These are phyloP conservation scores for Camellia lanceoleosa DNA, from an alignment of 148 eudicot genomes.

Conservation along the genomic window DNA sequence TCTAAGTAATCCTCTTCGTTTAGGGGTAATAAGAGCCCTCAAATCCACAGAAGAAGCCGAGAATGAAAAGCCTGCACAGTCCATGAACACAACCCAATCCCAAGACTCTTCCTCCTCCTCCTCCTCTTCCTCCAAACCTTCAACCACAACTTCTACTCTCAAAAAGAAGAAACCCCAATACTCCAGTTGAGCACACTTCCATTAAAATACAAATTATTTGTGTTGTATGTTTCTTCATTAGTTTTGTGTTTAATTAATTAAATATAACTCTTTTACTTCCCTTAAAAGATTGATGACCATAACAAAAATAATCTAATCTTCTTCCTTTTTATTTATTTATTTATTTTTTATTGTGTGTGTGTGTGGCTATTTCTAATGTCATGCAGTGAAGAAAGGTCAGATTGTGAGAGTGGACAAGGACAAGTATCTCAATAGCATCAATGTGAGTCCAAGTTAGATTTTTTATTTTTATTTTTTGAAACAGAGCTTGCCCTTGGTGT, in stretches of 20 bases:
- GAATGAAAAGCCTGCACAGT: conserved; percentile 1
- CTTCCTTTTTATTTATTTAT: too few relatives aligned
- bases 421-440: conserved; percentile 81
- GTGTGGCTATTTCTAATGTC: background rate
- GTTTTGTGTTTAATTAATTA: too few relatives aligned
- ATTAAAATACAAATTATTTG: too few relatives aligned
- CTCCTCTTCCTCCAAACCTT: background rate
- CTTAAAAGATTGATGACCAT: too few relatives aligned
- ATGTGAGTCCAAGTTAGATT: conserved; percentile 43
- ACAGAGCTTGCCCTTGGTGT: background rate
- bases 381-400: conserved; percentile 95
- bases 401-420: conserved; percentile 97
- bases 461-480: background rate
- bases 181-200: too few relatives aligned
- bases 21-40: background rate
- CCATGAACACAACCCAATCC: background rate
- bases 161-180: too few relatives aligned
- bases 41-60: conserved; percentile 3
- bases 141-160: too few relatives aligned
- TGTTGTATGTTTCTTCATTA: too few relatives aligned
- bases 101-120: background rate
- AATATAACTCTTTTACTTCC: too few relatives aligned
- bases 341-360: background rate
- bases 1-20: background rate
- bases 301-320: too few relatives aligned